Percentiles rank a stretch among this genome's conserved stretches.
phyloP scores from a whole-genome alignment of 257 asterid species.

The Solanum etuberosum region DNA sequence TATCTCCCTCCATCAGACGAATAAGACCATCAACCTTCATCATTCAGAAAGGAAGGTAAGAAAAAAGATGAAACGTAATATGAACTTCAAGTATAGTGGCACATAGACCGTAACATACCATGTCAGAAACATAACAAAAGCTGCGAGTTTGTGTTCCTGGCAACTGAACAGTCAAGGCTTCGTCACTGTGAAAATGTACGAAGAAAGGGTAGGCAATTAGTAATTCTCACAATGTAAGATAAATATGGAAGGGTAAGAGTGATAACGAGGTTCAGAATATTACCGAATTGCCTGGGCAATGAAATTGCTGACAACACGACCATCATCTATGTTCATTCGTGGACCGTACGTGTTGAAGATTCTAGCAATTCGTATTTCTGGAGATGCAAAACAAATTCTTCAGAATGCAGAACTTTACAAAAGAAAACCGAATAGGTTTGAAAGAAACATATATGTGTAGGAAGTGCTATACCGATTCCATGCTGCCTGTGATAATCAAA shows the following conservation, averaged over 20 bases:
- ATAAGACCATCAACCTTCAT: slow-evolving; percentile 84
- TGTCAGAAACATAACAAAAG: slow-evolving; percentile 90
- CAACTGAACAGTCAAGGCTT: slow-evolving; percentile 88
- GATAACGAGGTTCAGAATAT: not conserved
- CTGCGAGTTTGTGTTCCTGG: slow-evolving; percentile 99
- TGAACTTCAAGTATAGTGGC: not conserved
- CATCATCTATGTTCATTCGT: slow-evolving; percentile 96
- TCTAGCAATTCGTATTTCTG: slow-evolving; percentile 89
- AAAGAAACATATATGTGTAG: not conserved
- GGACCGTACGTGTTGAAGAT: slow-evolving; percentile 98
- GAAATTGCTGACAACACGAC: slow-evolving; percentile 98
- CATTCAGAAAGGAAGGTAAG: not conserved
- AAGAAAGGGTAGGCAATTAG: not conserved
- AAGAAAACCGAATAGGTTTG: not conserved
- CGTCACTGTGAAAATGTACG: slow-evolving; percentile 41
- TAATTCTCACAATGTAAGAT: slow-evolving; percentile 1
- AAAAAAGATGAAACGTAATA: not conserved
- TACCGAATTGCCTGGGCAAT: slow-evolving; percentile 97
- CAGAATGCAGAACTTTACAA: not conserved
- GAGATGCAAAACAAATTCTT: not conserved
- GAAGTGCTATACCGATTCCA: slow-evolving; percentile 54
- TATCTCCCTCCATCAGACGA: slow-evolving; percentile 80
- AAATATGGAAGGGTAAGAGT: not conserved
- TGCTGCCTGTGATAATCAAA: slow-evolving; percentile 96
- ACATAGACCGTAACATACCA: slow-evolving; percentile 26